Evolutionary conservation across 75 land plant genomes (phyloP).

Genomic region (Cupressus sempervirens): DNA sequence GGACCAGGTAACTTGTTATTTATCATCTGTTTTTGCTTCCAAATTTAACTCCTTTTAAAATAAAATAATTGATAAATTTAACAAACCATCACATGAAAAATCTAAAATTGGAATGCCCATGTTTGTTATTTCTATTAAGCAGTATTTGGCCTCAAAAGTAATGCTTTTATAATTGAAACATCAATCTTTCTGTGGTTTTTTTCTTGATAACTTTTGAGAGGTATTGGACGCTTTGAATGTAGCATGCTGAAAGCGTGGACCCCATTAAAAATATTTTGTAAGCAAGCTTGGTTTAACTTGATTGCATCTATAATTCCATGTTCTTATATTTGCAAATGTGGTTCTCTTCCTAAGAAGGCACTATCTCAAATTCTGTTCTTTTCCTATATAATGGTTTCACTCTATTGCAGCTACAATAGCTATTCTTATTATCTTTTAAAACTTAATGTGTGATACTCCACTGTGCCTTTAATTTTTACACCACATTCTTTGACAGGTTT

Average conservation of each 20-base stretch:
- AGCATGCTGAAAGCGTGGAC: neutral
- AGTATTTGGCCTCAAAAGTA: neutral
- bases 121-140: neutral
- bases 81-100: neutral
- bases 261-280: neutral
- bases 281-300: neutral
- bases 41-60: neutral
- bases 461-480: neutral
- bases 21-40: neutral
- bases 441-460: neutral
- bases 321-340: neutral
- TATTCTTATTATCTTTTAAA: too few species aligned
- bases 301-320: neutral
- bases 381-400: neutral
- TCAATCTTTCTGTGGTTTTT: neutral
- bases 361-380: neutral
- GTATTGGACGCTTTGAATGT: neutral
- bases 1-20: conserved; percentile 1
- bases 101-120: neutral
- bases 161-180: neutral
- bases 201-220: neutral
- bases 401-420: too few species aligned
- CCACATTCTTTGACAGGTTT: too few species aligned
- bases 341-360: neutral
- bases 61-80: neutral